Evolutionary conservation across 2,329 filamentous ascomycete genomes (phyloP), one percentile per base, ranked within the genome.

Genomic region (Rutstroemia sp.): DNA sequence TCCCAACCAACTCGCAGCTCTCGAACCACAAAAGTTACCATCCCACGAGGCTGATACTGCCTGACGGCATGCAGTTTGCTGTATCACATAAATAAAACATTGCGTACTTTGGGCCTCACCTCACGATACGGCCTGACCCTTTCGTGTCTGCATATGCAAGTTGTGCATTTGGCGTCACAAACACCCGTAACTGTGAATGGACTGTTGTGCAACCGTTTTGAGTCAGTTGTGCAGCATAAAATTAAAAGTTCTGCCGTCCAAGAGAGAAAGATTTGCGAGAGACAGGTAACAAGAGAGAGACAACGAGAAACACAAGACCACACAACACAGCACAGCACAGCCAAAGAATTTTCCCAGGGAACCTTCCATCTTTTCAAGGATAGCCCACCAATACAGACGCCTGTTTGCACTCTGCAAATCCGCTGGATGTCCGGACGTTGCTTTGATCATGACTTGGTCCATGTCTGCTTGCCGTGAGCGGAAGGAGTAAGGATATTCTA

Each of bases 401-500:
- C 25, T 52, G 50, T 23, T 34, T 30, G 38, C 14, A 44, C 7
- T 38, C 37, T 34, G 23, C 39, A 45, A 44, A 52, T 34, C 50
- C 21, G 49, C 34, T 51, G 49, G 41, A 23, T 38, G 21, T 16
- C 34, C 34, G 39, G 10, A n/a, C 12, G 48, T 39, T 9, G 52
- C 52, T 49, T 19, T 54, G 52, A 54, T 48, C 52, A 41, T 25
- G 37, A 5, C 6, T 27, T 49, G 52, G 23, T 41, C 34, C 5
- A 19, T 49, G 45, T 54, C 44, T 46, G 27, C 14, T 39, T 21
- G n/a, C n/a, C 27, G 14, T 10, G 27, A 34, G 19, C n/a, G 18
- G 52, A 49, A 41, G 25, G n/a, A 42, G 52, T 54, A 54, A 54
- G 45, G 52, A 54, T 54, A 45, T 41, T 42, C 52, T 16, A 39